A percentile compares a stretch with the other conserved stretches of the same genome.
phyloP scores from a whole-genome alignment of 1,284 basidiomycete species.

The Leccinum angustisporum region DNA sequence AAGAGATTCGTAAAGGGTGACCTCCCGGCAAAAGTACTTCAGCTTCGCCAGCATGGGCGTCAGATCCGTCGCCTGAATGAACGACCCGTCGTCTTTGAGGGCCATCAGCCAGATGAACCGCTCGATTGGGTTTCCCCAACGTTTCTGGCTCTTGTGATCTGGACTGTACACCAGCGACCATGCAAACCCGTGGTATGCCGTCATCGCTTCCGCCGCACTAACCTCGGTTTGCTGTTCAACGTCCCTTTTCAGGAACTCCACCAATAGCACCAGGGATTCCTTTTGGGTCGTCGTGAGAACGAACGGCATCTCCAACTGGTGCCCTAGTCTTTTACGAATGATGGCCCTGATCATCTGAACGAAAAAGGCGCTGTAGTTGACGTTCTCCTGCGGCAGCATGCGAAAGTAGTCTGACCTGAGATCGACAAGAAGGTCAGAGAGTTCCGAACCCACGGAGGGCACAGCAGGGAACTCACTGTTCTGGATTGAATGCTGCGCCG shows the following conservation, averaged over 20 bases:
- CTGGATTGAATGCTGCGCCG: neutral
- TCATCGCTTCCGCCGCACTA: neutral
- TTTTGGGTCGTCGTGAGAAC: neutral
- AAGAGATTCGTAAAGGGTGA: neutral
- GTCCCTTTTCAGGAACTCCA: neutral
- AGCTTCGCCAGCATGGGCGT: constrained; percentile 7
- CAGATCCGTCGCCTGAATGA: constrained; percentile 5
- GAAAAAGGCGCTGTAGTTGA: neutral
- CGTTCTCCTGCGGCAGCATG: neutral
- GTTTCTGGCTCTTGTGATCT: neutral
- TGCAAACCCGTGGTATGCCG: constrained; percentile 3
- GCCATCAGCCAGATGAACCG: constrained; percentile 14
- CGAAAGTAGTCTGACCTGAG: constrained; percentile 2
- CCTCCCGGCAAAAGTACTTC: constrained; percentile 9
- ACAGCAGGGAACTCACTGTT: neutral
- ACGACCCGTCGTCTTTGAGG: neutral
- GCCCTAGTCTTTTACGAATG: neutral
- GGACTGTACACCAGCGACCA: neutral
- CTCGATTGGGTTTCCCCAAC: neutral
- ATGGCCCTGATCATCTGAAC: constrained; percentile 9
- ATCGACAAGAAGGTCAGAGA: neutral
- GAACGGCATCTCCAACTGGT: neutral
- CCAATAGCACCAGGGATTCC: neutral
- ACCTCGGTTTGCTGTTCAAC: neutral
- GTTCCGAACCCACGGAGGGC: neutral